These are phyloP conservation scores for Monilinia polystroma DNA, from an alignment of 2,329 filamentous ascomycete species.

Conservation along the genomic window DNA sequence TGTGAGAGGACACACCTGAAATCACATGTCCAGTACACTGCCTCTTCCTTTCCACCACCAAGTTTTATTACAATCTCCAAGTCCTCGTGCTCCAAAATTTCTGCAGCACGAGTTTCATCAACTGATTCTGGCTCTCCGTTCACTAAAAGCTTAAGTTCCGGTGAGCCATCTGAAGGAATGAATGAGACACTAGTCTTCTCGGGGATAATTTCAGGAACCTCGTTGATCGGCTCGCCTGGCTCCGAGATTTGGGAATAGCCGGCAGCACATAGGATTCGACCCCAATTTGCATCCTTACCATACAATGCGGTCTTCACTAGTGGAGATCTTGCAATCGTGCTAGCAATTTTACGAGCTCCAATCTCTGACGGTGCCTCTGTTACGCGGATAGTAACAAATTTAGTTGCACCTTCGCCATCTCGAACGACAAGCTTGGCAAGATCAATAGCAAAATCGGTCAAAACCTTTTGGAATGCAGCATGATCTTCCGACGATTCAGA, in stretches of 20 bases:
- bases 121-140: conserved; percentile 78
- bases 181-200: conserved; percentile 76
- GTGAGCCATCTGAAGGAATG: conserved; percentile 71
- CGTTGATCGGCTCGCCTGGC: conserved; percentile 55
- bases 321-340: conserved; percentile 84
- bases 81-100: conserved; percentile 76
- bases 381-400: conserved; percentile 93
- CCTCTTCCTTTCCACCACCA: conserved; percentile 66
- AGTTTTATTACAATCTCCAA: conserved; percentile 74
- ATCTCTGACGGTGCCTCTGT: conserved; percentile 67
- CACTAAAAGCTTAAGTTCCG: conserved; percentile 73
- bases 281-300: conserved; percentile 98
- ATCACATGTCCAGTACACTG: conserved; percentile 82
- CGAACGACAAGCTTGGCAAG: conserved; percentile 91
- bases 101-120: conserved; percentile 71
- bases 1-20: conserved; percentile 64
- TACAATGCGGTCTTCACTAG: conserved; percentile 97
- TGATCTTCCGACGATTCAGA: conserved; percentile 61
- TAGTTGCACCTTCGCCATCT: conserved; percentile 95
- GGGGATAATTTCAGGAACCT: conserved; percentile 64
- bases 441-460: conserved; percentile 77
- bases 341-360: conserved; percentile 76
- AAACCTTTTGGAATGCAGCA: conserved; percentile 64
- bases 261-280: conserved; percentile 90
- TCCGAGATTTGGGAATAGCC: conserved; percentile 71